phyloP scores from a whole-genome alignment of 306 rosid species.

The Malus domestica region DNA sequence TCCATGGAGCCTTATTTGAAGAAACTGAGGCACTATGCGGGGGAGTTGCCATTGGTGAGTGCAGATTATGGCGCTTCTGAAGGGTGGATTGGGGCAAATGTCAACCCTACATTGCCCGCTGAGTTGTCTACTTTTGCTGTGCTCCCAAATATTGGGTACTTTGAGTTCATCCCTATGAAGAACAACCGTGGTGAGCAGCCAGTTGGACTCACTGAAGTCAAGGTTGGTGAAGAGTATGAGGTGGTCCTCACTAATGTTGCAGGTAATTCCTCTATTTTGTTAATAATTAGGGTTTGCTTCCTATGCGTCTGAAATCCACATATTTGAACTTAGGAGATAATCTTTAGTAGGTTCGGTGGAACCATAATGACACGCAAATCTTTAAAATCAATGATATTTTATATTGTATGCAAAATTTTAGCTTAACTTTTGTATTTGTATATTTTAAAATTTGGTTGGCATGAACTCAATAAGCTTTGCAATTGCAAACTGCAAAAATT shows the following conservation, averaged over 20 bases:
- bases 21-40: conserved; percentile 78
- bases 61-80: conserved; percentile 94
- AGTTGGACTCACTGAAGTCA: conserved; percentile 63
- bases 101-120: conserved; percentile 60
- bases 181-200: conserved; percentile 28
- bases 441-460: too few species aligned
- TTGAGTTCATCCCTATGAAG: conserved; percentile 66
- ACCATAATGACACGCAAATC: too few species aligned
- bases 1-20: conserved; percentile 80
- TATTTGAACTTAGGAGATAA: too few species aligned
- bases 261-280: conserved; percentile 33
- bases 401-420: too few species aligned
- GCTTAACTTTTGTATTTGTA: too few species aligned
- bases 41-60: conserved; percentile 64
- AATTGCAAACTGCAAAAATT: too few species aligned
- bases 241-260: conserved; percentile 61
- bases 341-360: too few species aligned
- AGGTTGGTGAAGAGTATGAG: conserved; percentile 71
- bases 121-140: conserved; percentile 67
- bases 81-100: conserved; percentile 86
- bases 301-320: neutral
- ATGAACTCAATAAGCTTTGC: too few species aligned
- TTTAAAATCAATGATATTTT: too few species aligned
- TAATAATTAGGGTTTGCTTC: neutral
- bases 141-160: conserved; percentile 84